Evolutionary conservation across 768 basidiomycete species (phyloP), one percentile per base, ranked within the genome.

Genomic region (Mycena vitilis): DNA sequence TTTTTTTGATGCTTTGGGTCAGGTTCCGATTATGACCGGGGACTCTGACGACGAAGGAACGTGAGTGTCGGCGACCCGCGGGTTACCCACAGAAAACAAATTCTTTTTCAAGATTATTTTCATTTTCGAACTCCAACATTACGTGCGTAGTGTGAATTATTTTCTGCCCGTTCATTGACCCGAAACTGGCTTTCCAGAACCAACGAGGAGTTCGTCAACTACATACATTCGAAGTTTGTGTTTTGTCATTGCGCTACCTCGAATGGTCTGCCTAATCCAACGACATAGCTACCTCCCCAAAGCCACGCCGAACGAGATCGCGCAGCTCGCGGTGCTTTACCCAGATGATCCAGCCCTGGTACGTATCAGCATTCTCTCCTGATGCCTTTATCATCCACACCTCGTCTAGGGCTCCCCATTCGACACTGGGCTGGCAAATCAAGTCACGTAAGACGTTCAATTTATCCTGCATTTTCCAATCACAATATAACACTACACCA

Each of bases 341-440:
- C 63, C 72, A 8, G 62, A 70, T 25, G 72, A 73, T n/a, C 69
- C 71, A 5, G 34, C 61, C 1, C 65, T 60, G 59, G 65, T 54
- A 7, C 4, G 59, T 59, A 16, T 2, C 44, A 40, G 9, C 18
- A 12, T 49, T n/a, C n/a, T n/a, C 40, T 0, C 44, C 5, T 30
- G 5, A 42, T 23, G 36, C 5, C n/a, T 25, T 40, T 18, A 5
- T 22, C 18, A 18, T 13, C 22, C 16, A 34, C 16, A 45, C 13
- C 12, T 34, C 37, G 9, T 38, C 9, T 37, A 66, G 65, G 65
- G 65, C 47, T 66, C 65, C 2, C 65, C 65, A 10, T 66, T 66
- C 52, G 70, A 72, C 15, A 76, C 79, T 8, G 77, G 75, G 8
- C 65, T 36, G 4, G 72, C 66, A 20, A 74, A 73, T 36, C 60